phyloP scores from a whole-genome alignment of 139 green algal genomes.

The Coccomyxa sp. region DNA sequence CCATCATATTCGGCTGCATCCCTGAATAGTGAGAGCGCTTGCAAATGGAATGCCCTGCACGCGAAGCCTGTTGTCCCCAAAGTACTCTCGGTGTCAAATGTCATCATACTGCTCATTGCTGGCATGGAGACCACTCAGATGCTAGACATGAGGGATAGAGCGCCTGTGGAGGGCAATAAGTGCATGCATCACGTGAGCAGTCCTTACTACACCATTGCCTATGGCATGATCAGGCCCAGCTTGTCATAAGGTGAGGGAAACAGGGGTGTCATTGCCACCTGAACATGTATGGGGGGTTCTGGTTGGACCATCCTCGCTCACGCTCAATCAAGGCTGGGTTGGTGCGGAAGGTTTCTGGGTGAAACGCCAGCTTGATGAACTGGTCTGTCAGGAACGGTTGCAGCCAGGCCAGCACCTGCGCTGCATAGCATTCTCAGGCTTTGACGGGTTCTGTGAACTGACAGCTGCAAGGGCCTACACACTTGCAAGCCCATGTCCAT shows the following conservation, averaged over 20 bases:
- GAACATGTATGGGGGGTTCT: constrained; percentile 4
- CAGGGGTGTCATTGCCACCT: not conserved
- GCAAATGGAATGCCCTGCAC: not conserved
- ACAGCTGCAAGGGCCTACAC: not conserved
- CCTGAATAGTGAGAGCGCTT: not conserved
- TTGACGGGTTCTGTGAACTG: not conserved
- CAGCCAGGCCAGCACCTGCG: not conserved
- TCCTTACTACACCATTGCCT: not conserved
- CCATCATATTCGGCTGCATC: not conserved
- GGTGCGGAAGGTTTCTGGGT: not conserved
- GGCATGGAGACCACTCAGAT: not conserved
- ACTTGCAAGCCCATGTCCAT: not conserved
- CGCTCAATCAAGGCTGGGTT: not conserved
- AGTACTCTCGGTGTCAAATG: not conserved
- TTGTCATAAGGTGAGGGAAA: not conserved
- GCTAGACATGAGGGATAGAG: not conserved
- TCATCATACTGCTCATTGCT: not conserved
- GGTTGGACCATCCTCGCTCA: not conserved
- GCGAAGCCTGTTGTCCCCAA: not conserved
- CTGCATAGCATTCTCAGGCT: not conserved
- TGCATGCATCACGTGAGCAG: not conserved
- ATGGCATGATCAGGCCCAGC: not conserved
- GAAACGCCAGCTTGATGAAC: constrained; percentile 1
- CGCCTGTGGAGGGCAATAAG: not conserved
- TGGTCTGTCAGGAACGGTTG: constrained; percentile 3